Evolutionary conservation across 2,329 filamentous ascomycete genomes (phyloP).

Genomic region (Niveomyces coronatus): DNA sequence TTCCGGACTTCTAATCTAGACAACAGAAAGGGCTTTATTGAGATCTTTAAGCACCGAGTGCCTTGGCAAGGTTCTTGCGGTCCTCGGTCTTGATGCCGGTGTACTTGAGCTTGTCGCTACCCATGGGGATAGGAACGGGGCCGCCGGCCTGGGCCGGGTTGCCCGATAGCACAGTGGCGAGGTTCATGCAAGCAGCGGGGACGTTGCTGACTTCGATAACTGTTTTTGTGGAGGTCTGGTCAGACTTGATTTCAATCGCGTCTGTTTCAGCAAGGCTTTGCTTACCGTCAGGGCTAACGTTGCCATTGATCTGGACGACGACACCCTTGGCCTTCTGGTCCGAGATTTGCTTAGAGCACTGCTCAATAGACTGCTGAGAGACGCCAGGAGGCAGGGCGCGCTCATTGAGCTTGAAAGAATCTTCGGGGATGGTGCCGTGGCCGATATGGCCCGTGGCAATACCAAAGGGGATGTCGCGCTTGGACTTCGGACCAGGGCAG

Average conservation of each 20-base stretch:
- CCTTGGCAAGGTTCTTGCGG: slow-evolving; percentile 1
- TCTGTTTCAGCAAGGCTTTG: background rate
- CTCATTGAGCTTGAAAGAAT: background rate
- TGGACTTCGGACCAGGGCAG: slow-evolving; percentile 1
- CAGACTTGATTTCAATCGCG: background rate
- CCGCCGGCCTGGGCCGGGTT: slow-evolving; percentile 1
- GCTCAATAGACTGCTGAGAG: slow-evolving; percentile 1
- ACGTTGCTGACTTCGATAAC: slow-evolving; percentile 1
- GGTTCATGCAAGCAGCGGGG: slow-evolving; percentile 4
- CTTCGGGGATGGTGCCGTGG: too few relatives aligned
- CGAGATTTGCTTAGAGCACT: slow-evolving; percentile 2
- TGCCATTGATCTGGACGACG: background rate
- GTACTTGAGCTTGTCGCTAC: slow-evolving; percentile 1
- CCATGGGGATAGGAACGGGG: slow-evolving; percentile 2
- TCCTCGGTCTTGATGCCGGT: background rate
- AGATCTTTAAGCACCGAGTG: slow-evolving; percentile 5
- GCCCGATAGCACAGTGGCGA: slow-evolving; percentile 2
- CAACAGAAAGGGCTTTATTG: too few relatives aligned
- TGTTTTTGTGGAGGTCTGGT: background rate
- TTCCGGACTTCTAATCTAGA: too few relatives aligned
- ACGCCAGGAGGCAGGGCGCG: slow-evolving; percentile 1
- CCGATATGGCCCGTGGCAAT: too few relatives aligned
- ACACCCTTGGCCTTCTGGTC: slow-evolving; percentile 1
- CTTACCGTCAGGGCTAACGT: background rate
- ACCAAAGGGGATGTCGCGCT: background rate